Base-by-base conservation (phyloP, 2,329 filamentous ascomycete genomes). In the Xylariaceae sp. region DNA sequence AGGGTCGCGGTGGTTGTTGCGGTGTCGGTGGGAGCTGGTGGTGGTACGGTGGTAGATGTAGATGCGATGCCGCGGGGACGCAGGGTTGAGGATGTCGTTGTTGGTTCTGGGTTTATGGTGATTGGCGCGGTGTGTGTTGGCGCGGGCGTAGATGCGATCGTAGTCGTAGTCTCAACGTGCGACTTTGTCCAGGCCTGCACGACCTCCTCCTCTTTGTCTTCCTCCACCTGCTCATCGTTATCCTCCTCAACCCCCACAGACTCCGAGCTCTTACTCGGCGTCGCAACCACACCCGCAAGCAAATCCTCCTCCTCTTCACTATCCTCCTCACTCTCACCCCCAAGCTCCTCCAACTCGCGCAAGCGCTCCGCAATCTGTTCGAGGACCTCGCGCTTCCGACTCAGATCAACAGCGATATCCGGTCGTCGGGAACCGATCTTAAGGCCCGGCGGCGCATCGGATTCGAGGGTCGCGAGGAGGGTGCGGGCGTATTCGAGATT, bases 401-500 rank as follows among this genome's bases (percentile, higher is more conserved):
- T 80, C 37, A 93, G 76, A 62, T 88, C 85, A 30, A 30, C 18
- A 77, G 74, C 72, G 90, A 87, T 15, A 81, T 71, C 59, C 87
- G 82, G 62, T 30, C 84, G 78, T 66, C 72, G 58, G 17, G 17
- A 18, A 18, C 81, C 80, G 37, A 81, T 75, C 70, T 86, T 86
- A 63, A 86, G 75, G n/a, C 74, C 76, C 11, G 83, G 73, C 4
- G 84, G 73, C 4, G 84, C 80, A 66, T 88, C 84, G 67, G 90
- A 88, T 71, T 92, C 89, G 48, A 91, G 80, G 60, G 81, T 85
- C 17, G 87, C 81, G 58, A 92, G 82, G 35, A 89, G 80, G 0
- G 80, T 81, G 47, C 86, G 84, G 17, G 89, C 89, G 71, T 89
- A 84, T 65, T 88, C 83, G 62, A 93, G 77, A 68, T 91, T 92